Percentiles rank a stretch among this genome's conserved stretches.
Evolutionary conservation across 2,329 filamentous ascomycete genomes (phyloP).

Genomic region (Aspergillus flavus): DNA sequence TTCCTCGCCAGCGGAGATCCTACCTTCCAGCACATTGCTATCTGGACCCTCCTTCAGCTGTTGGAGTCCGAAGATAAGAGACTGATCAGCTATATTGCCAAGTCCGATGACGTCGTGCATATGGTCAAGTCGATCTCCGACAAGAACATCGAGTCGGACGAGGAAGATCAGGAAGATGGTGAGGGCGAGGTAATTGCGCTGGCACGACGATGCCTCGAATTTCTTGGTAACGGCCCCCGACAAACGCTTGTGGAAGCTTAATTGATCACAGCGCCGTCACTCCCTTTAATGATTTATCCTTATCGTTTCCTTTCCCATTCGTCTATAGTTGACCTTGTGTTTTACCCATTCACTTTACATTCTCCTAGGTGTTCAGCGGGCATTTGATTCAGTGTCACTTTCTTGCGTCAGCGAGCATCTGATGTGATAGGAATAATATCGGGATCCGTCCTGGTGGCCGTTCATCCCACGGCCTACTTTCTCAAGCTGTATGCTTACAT

Average conservation of each 20-base stretch:
- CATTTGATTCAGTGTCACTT: constrained; percentile 33
- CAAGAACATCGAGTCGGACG: constrained; percentile 82
- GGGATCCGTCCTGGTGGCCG: constrained; percentile 11
- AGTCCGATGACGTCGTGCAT: constrained; percentile 86
- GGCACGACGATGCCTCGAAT: constrained; percentile 84
- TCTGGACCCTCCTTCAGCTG: constrained; percentile 94
- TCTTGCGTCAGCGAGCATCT: constrained; percentile 37
- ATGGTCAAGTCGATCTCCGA: constrained; percentile 92
- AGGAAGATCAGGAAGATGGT: constrained; percentile 84
- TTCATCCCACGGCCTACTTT: constrained; percentile 12
- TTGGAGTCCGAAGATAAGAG: constrained; percentile 92
- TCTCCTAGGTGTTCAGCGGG: constrained; percentile 33
- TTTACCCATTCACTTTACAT: constrained; percentile 23
- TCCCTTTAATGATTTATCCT: constrained; percentile 5
- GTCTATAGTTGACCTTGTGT: constrained; percentile 15
- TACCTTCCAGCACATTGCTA: constrained; percentile 98
- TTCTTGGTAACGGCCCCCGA: constrained; percentile 78
- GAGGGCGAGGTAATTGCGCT: constrained; percentile 91
- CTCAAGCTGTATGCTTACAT: constrained; percentile 16
- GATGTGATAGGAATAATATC: constrained; percentile 29
- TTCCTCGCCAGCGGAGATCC: constrained; percentile 94
- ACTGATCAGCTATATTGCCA: constrained; percentile 83
- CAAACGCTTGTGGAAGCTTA: constrained; percentile 77
- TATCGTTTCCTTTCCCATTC: constrained; percentile 10
- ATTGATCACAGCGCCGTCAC: constrained; percentile 10